Evolutionary conservation across 2,329 filamentous ascomycete species (phyloP), one percentile per base, ranked within the genome.

Genomic region (Chrysosporium keratinophilum): DNA sequence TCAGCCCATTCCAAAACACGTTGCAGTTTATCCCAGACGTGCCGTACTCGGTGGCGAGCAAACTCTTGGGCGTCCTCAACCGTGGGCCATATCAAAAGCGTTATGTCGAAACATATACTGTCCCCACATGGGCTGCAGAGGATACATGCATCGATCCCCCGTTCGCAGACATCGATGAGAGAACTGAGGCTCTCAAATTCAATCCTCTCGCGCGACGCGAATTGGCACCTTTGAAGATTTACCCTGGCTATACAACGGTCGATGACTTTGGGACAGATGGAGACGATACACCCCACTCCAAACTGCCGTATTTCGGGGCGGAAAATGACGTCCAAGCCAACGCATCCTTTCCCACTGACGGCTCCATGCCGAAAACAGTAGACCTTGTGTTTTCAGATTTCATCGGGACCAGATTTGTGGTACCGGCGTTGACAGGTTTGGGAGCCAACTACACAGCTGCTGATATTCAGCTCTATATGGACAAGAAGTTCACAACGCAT

Each of bases 191-290:
- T 35, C 33, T 44, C 12, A 10, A 37, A 9, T 28, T 50, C 40
- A 60, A 62, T 17, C 56, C 59, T 28, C 56, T 66, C 31, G 15
- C 37, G n/a, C 64, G 63, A 45, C 58, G 58, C 10, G 37, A 57
- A 9, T 12, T 31, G 17, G 28, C 49, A 6, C 31, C 50, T 12
- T 42, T 42, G 14, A 49, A 51, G 14, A 34, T 63, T 3, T 60
- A 52, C 19, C 55, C 62, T 3, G 66, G 66, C 5, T 67, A 67
- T 52, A 59, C 58, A 14, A 69, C 66, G 5, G 60, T 54, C 14
- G 66, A 69, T 46, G 66, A 69, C 56, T 65, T 69, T 50, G 66
- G 66, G 19, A 57, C 17, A 14, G 64, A 67, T 47, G 66, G 66
- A 6, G 66, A 69, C 52, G 67, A 69, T 47, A 67, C 64, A 28